Percentiles rank a stretch among this genome's conserved stretches.
Conservation (phyloP, 768 basidiomycete genomes). For the Tylopilus plumbeoviolaceoides region DNA sequence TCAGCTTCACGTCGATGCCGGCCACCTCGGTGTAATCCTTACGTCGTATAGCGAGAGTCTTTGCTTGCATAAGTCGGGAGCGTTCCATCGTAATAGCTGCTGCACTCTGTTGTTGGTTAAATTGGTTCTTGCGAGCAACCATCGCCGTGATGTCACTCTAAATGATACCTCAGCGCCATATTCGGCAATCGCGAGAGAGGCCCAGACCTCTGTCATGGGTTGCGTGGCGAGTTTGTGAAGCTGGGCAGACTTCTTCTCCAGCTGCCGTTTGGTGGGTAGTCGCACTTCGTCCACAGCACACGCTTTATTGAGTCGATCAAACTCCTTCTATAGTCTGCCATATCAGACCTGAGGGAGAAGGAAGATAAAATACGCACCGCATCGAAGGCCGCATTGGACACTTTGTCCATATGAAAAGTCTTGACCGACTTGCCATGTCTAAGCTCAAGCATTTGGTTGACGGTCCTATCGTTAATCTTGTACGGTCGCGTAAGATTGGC, state of each 20-base stretch:
- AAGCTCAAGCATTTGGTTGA: slow-evolving; percentile 68
- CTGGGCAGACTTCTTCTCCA: slow-evolving; percentile 64
- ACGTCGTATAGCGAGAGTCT: slow-evolving; percentile 70
- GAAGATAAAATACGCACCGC: slow-evolving; percentile 42
- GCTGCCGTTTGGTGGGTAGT: slow-evolving; percentile 60
- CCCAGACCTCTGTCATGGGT: slow-evolving; percentile 75
- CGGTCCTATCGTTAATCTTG: slow-evolving; percentile 58
- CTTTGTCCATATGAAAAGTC: slow-evolving; percentile 74
- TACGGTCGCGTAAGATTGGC: slow-evolving; percentile 60
- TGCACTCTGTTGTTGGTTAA: slow-evolving; percentile 32
- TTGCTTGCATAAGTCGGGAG: slow-evolving; percentile 64
- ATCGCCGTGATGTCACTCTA: slow-evolving; percentile 84
- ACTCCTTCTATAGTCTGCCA: slow-evolving; percentile 56
- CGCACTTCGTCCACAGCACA: slow-evolving; percentile 51
- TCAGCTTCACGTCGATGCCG: slow-evolving; percentile 60
- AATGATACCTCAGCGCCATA: slow-evolving; percentile 8
- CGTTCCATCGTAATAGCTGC: slow-evolving; percentile 48
- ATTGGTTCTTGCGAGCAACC: slow-evolving; percentile 61
- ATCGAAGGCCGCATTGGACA: slow-evolving; percentile 70
- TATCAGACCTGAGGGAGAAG: slow-evolving; percentile 8
- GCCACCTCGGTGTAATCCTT: slow-evolving; percentile 63
- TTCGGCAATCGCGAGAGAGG: slow-evolving; percentile 5
- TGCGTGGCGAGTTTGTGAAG: slow-evolving; percentile 56
- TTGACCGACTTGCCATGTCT: slow-evolving; percentile 68
- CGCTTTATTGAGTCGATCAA: slow-evolving; percentile 49